phyloP scores from a whole-genome alignment of 495 filamentous ascomycete species.

The Cercophora samala region DNA sequence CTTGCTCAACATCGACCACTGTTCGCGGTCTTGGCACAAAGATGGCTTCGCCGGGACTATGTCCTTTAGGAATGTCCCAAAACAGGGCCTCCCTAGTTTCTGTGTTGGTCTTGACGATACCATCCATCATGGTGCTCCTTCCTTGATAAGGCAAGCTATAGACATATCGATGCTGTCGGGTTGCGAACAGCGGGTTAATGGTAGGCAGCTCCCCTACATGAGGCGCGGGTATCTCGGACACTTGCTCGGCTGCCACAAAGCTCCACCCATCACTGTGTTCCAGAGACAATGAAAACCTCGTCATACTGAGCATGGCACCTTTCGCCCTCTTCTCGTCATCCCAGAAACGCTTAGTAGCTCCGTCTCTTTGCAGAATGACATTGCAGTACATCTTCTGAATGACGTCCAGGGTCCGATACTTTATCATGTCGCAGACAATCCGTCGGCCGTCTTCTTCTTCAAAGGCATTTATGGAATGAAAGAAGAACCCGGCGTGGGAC shows the following conservation, averaged over 20 bases:
- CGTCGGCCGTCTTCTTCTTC: constrained; percentile 47
- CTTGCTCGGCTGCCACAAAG: background rate
- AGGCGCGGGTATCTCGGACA: constrained; percentile 32
- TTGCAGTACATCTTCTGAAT: constrained; percentile 58
- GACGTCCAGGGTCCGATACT: constrained; percentile 54
- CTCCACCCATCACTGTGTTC: background rate
- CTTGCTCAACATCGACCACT: constrained; percentile 22
- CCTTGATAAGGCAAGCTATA: constrained; percentile 59
- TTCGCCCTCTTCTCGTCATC: constrained; percentile 32
- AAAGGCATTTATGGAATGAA: constrained; percentile 74
- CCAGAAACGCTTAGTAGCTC: constrained; percentile 28
- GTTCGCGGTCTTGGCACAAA: constrained; percentile 56
- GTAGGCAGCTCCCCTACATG: constrained; percentile 60
- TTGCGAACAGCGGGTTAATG: constrained; percentile 59
- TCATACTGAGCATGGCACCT: constrained; percentile 35
- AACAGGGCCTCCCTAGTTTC: constrained; percentile 44
- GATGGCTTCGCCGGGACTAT: constrained; percentile 71
- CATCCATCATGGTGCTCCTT: constrained; percentile 60
- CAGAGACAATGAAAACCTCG: constrained; percentile 39
- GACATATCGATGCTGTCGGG: constrained; percentile 57
- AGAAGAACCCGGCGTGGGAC: constrained; percentile 63
- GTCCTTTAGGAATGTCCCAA: constrained; percentile 58
- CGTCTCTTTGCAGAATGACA: constrained; percentile 48
- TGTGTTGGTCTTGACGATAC: constrained; percentile 66
- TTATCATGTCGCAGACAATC: constrained; percentile 52